phyloP scores from a whole-genome alignment of 2,329 filamentous ascomycete genomes.

The Ophiostoma fasciatum region DNA sequence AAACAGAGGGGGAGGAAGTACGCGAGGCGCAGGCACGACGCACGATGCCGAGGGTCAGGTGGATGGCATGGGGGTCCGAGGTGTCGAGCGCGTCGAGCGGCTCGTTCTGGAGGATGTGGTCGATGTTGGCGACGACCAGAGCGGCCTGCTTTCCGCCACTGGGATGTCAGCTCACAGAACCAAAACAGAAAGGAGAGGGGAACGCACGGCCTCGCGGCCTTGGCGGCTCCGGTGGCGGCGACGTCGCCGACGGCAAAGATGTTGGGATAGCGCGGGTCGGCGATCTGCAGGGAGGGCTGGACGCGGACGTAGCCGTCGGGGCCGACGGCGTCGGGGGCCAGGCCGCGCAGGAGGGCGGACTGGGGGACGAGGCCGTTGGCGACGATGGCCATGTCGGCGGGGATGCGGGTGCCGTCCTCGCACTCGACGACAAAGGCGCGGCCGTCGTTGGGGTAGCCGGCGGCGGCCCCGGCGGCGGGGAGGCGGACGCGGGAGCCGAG shows the following conservation, averaged over 20 bases:
- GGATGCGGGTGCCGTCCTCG: slow-evolving; percentile 4
- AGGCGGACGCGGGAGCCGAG: slow-evolving; percentile 6
- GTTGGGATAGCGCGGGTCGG: slow-evolving; percentile 18
- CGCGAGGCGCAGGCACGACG: not conserved
- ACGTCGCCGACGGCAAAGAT: slow-evolving; percentile 53
- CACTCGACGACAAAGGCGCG: not conserved
- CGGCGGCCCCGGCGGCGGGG: not conserved
- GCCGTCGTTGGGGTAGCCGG: not conserved
- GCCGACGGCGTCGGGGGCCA: slow-evolving; percentile 4
- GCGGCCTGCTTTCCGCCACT: slow-evolving; percentile 5
- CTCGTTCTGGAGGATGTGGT: slow-evolving; percentile 8
- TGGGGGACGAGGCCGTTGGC: slow-evolving; percentile 7
- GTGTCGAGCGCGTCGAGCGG: slow-evolving; percentile 4
- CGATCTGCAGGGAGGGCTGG: slow-evolving; percentile 7
- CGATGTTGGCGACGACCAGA: slow-evolving; percentile 8
- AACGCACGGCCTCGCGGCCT: slow-evolving; percentile 12
- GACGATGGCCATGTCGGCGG: slow-evolving; percentile 6
- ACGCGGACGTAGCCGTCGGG: slow-evolving; percentile 7
- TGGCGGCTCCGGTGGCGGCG: slow-evolving; percentile 32
- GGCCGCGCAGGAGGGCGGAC: slow-evolving; percentile 4
- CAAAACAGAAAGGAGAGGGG: not conserved
- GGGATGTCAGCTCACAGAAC: no score
- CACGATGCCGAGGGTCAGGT: slow-evolving; percentile 8
- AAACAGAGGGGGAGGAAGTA: not conserved
- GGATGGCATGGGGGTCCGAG: slow-evolving; percentile 7